A percentile compares a stretch with the other conserved stretches of the same genome.
These are phyloP conservation scores for Tulasnella sp. DNA, from an alignment of 768 basidiomycete genomes.

Conservation along the genomic window DNA sequence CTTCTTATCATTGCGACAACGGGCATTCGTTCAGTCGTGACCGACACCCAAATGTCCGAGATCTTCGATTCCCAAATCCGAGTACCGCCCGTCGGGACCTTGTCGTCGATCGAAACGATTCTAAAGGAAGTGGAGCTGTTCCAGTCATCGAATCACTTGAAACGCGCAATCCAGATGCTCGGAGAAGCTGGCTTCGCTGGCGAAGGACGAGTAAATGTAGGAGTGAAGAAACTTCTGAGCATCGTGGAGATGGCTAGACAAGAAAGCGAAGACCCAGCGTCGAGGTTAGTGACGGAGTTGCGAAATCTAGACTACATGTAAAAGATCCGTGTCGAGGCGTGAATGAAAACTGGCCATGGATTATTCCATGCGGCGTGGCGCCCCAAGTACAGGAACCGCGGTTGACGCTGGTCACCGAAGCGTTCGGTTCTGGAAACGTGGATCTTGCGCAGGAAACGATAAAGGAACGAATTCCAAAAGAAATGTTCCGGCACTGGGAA, in stretches of 20 bases:
- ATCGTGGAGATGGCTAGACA: constrained; percentile 96
- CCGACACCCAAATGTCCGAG: constrained; percentile 84
- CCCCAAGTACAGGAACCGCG: too few relatives aligned
- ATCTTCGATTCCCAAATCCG: constrained; percentile 83
- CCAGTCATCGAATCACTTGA: constrained; percentile 51
- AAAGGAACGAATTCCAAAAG: not conserved
- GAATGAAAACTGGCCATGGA: not conserved
- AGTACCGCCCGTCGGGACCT: constrained; percentile 73
- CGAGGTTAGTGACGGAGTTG: constrained; percentile 51
- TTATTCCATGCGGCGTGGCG: not conserved
- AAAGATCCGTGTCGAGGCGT: not conserved
- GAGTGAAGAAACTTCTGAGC: constrained; percentile 89
- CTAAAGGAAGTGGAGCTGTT: constrained; percentile 79
- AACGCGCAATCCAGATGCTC: constrained; percentile 61
- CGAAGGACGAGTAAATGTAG: constrained; percentile 63
- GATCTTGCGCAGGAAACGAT: not conserved
- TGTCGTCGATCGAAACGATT: constrained; percentile 69
- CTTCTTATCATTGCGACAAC: constrained; percentile 90
- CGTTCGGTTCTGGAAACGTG: not conserved
- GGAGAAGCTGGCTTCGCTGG: constrained; percentile 68
- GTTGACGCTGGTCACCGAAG: too few relatives aligned
- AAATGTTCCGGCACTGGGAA: constrained; percentile 15
- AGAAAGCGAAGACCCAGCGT: constrained; percentile 79
- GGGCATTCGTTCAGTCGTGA: constrained; percentile 78
- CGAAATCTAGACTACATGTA: constrained; percentile 21